Conservation (phyloP, 2,329 filamentous ascomycete species). For the Penicillium sp. region DNA sequence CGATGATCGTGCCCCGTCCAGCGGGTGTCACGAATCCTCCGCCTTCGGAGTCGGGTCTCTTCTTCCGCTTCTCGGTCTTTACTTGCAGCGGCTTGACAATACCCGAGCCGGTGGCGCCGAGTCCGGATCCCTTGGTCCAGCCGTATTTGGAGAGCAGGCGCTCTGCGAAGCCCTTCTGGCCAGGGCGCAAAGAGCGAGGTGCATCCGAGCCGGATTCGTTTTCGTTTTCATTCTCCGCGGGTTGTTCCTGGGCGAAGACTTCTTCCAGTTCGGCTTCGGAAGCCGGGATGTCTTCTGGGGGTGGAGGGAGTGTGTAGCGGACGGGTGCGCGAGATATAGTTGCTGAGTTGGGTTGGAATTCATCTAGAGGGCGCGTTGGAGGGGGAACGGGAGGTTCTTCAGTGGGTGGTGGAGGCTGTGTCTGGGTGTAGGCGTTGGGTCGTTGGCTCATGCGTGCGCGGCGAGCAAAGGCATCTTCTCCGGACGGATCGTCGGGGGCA, state of each 20-base stretch:
- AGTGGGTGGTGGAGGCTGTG: conserved; percentile 19
- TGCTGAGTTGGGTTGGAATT: conserved; percentile 44
- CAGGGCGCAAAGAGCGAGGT: conserved; percentile 65
- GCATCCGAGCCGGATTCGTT: conserved; percentile 36
- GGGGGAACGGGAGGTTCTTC: conserved; percentile 29
- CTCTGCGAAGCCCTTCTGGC: conserved; percentile 80
- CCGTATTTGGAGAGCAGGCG: conserved; percentile 92
- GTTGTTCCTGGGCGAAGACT: conserved; percentile 41
- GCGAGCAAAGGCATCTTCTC: conserved; percentile 67
- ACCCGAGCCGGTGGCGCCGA: conserved; percentile 77
- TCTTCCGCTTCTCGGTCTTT: conserved; percentile 81
- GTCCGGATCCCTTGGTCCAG: conserved; percentile 82
- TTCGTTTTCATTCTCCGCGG: conserved; percentile 33
- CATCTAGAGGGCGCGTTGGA: conserved; percentile 38
- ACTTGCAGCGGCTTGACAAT: conserved; percentile 82
- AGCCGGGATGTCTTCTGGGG: conserved; percentile 52
- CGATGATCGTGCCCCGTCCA: conserved; percentile 75
- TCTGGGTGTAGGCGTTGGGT: conserved; percentile 28
- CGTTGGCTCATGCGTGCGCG: conserved; percentile 58
- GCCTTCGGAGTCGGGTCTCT: conserved; percentile 72
- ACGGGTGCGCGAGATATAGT: conserved; percentile 77
- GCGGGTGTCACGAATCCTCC: conserved; percentile 71
- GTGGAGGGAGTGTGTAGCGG: conserved; percentile 61
- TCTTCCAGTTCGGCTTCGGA: conserved; percentile 54
- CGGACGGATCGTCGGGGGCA: conserved; percentile 59